Conservation (phyloP, 2,329 filamentous ascomycete species). For the Canariomyces notabilis region DNA sequence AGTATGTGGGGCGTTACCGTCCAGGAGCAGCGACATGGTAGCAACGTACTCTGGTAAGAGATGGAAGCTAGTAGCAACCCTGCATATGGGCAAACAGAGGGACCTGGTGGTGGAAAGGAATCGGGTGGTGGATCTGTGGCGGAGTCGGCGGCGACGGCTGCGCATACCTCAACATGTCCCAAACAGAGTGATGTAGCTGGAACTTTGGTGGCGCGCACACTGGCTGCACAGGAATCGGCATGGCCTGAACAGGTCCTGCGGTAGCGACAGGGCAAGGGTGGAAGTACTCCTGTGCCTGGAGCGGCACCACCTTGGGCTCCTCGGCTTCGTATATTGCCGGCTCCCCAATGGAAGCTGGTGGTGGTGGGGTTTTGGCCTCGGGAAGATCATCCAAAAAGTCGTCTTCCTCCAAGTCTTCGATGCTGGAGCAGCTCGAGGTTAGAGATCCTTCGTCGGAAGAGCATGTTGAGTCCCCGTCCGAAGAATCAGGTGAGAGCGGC, state of each 20-base stretch:
- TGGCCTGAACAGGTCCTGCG: conserved; percentile 34
- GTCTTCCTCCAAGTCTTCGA: conserved; percentile 46
- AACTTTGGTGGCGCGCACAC: conserved; percentile 44
- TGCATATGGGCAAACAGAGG: conserved; percentile 48
- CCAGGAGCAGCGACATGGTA: not conserved
- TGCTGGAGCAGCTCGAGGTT: conserved; percentile 48
- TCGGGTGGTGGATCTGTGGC: conserved; percentile 44
- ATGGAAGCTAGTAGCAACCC: conserved; percentile 42
- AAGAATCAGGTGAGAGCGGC: conserved; percentile 47
- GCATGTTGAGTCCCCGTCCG: conserved; percentile 39
- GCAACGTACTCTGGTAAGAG: not conserved
- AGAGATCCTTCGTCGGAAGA: conserved; percentile 53
- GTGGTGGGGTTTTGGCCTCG: conserved; percentile 38
- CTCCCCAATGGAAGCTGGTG: conserved; percentile 22
- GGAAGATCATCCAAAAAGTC: conserved; percentile 41
- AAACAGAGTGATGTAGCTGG: conserved; percentile 40
- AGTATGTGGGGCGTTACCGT: not conserved
- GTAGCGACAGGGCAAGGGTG: conserved; percentile 42
- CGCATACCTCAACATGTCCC: conserved; percentile 49
- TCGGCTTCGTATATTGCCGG: conserved; percentile 43
- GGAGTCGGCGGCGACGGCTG: conserved; percentile 34
- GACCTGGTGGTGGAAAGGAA: conserved; percentile 50
- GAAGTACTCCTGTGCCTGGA: conserved; percentile 44
- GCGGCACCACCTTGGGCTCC: conserved; percentile 35
- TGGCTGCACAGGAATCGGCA: conserved; percentile 26